A percentile compares a stretch with the other conserved stretches of the same genome.
Conservation (phyloP, 805 yeast genomes). For the Dipodascus albidus region DNA sequence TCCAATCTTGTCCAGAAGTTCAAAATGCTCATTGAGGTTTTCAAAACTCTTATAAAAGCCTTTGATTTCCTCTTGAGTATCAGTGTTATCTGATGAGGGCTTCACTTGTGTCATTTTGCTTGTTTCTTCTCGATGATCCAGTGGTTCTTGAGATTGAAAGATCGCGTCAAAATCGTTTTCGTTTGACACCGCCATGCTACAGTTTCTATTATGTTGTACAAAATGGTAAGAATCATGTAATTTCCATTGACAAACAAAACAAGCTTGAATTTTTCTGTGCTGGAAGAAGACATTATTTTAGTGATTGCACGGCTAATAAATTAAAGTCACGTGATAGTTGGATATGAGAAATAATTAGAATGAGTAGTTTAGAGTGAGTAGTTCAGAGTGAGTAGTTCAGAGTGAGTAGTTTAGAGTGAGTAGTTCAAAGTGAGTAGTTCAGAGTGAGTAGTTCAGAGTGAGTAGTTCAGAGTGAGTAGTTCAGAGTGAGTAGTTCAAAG, state of each 20-base stretch:
- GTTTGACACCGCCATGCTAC: not conserved
- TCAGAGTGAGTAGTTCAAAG: no score
- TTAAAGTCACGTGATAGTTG: not conserved
- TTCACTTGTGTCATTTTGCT: not conserved
- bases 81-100: not conserved
- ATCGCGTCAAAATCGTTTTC: not conserved
- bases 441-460: no score
- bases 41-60: not conserved
- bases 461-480: no score
- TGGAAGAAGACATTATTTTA: not conserved
- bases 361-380: no score
- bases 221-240: not conserved
- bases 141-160: not conserved
- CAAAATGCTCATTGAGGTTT: not conserved
- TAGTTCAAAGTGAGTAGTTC: no score
- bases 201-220: no score
- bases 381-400: no score
- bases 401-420: no score
- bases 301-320: not conserved
- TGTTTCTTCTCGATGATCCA: no score
- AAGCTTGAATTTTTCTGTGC: not conserved
- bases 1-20: constrained; percentile 45
- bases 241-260: not conserved
- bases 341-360: no score
- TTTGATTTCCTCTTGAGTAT: not conserved